Evolutionary conservation across 495 filamentous ascomycete genomes (phyloP), one percentile per base, ranked within the genome.

Genomic region (Tuber microsphaerosporum): DNA sequence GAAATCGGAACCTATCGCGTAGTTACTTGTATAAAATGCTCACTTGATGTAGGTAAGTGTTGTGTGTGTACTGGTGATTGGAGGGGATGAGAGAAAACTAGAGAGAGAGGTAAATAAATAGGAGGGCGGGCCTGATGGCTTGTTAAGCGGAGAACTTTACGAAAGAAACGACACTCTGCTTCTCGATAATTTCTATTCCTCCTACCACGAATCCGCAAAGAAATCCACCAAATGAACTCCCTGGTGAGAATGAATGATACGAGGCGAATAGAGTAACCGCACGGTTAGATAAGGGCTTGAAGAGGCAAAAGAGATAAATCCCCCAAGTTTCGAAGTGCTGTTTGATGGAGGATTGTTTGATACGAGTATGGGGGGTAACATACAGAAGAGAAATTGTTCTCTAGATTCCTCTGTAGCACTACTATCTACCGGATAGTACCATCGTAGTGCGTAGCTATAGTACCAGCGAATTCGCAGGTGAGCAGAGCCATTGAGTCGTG

Each of bases 11-110:
- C 2, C 56, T 65, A 65, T 65, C 56, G 56, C 56, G 56, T 65
- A 34, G 56, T 65, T 34, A 65, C 56, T 65, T 31, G 56, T 65
- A 65, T 65, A 65, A 65, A 65, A 65, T 65, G 26, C 56, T 34
- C 56, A 65, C 26, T 65, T 65, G 56, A 65, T 17, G 56, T 65
- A 65, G 56, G 56, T 34, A 65, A 65, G 56, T 26, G 56, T 34
- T 65, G 56, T 65, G 56, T 34, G 56, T 61, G 56, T 61, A 31
- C 56, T 31, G 56, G 56, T 34, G 31, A 65, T 65, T 65, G 56
- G 56, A 65, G 56, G 56, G 26, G 56, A 65, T 34, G 56, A 65
- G 56, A 65, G 56, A 34, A 65, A 34, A 7, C 26, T 34, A 16
- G 56, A 65, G 56, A 34, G 31, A 65, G 56, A 65, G 31, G 56